These are phyloP conservation scores for Lagenaria siceraria DNA, from an alignment of 306 rosid species.

Conservation along the genomic window DNA sequence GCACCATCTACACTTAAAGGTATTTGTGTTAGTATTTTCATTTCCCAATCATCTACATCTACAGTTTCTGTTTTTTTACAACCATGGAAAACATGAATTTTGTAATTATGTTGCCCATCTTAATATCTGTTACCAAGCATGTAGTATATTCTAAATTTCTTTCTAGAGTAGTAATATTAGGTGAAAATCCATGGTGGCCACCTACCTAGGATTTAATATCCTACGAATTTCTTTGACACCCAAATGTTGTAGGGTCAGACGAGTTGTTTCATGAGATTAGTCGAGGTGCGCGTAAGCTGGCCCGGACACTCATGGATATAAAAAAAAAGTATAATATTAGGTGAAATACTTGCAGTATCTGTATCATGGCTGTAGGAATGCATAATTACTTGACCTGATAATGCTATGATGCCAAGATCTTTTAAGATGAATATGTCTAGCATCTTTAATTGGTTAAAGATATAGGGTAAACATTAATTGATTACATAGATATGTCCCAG, in stretches of 20 bases:
- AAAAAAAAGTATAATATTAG: too few relatives aligned
- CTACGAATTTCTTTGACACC: too few relatives aligned
- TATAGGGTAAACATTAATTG: neutral
- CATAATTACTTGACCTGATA: neutral
- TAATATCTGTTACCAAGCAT: neutral
- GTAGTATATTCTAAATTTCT: neutral
- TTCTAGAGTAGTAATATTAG: neutral
- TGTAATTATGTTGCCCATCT: neutral
- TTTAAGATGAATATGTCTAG: neutral
- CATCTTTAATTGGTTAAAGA: neutral
- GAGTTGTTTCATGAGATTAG: too few relatives aligned
- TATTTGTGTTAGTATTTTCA: conserved; percentile 8
- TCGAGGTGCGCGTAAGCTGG: too few relatives aligned
- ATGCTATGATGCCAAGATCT: neutral
- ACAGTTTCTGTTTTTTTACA: neutral
- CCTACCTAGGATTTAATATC: too few relatives aligned
- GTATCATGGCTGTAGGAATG: neutral
- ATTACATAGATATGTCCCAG: neutral
- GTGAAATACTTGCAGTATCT: neutral
- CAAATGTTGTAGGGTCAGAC: too few relatives aligned
- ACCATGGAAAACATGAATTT: neutral
- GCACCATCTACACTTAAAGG: conserved; percentile 71
- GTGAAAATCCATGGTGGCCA: too few relatives aligned
- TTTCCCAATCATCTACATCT: neutral
- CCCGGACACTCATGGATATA: too few relatives aligned